Base-by-base conservation (phyloP, 441 rosid species). In the Daphne laureola region DNA sequence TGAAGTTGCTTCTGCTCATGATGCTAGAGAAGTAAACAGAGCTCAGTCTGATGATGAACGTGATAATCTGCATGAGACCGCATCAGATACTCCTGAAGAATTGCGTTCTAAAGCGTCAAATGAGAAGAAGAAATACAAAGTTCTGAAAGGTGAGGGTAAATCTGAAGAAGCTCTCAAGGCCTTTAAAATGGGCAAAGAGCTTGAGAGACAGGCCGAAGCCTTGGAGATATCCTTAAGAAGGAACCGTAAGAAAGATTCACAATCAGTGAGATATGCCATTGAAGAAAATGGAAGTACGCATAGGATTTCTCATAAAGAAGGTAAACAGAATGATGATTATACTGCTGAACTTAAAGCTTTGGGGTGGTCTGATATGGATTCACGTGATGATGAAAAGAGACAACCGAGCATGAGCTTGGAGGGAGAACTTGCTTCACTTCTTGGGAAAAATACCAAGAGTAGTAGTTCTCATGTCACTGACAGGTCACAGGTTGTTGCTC, bases 171-270 rank as follows among this genome's bases (percentile, higher is more conserved):
- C 96, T 57, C 38, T 90, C 43, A 85, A 67, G 69, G 90, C 97
- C 31, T 93, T 80, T 61, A 93, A 87, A 73, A 86, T 93, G 65
- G 97, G 96, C 42, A 93, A 81, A 73, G 94, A 87, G 59, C 95
- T 93, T 31, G 99, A 93, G 78, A 87, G 96, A 64, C 83, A 79
- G 67, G 97, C 95, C 35, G 90, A 75, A 12, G 86, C 95, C 14
- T 72, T 90, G 64, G 95, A 85, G 68, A 59, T 79, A 49, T 53
- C 81, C 0, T 50, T 82, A 55, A 81, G 87, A 67, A 87, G 73
- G 73, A 76, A 68, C 53, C 76, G 79, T 43, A 82, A 73, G 69
- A 83, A 72, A 51, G 67, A 13, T 69, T 57, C 74, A 51, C 52
- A 73, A 47, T 65, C 74, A 57, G 66, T 59, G 46, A 74, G 71